Base-by-base conservation (phyloP, 1,284 basidiomycete genomes). In the Marasmius tenuissimus region DNA sequence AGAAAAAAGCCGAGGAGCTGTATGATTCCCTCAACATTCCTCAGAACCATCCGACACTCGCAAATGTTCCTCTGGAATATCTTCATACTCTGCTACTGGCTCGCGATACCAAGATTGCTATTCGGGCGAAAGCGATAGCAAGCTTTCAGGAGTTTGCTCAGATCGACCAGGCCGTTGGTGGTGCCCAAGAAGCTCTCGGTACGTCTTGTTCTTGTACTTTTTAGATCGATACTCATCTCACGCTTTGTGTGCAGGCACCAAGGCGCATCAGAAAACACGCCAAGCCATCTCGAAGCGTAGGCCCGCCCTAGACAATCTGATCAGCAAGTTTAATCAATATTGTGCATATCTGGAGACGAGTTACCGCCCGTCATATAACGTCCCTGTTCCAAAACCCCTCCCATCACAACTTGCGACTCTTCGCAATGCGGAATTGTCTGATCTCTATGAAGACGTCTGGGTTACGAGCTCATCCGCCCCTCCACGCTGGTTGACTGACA, bases 261-360 rank as follows among this genome's bases (percentile, higher is more conserved):
- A 76, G 54, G 69, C 76, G 7, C 76, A 79, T 60, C 76, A 79
- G 56, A 65, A 68, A 1, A 78, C 73, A 1, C 56, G 71, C 0
- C 72, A 73, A 51, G 67, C 73, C 0, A 78, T 77, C 12, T 14
- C 68, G 0, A 77, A 75, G 60, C 66, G 69, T 1, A 67, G 68
- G n/a, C 77, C 78, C 0, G 72, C 74, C 0, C 61, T 80, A 0
- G 58, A 71, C 20, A 65, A 59, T 4, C 65, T 70, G 0, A 72
- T 80, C n/a, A 35, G 58, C 6, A 76, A 73, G 51, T 79, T 71
- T 65, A 81, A 80, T n/a, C n/a, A n/a, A n/a, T n/a, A n/a, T n/a
- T n/a, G n/a, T n/a, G n/a, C n/a, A n/a, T n/a, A n/a, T n/a, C n/a
- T n/a, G n/a, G n/a, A n/a, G n/a, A n/a, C n/a, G n/a, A n/a, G n/a